Evolutionary conservation across 441 rosid genomes (phyloP).

Genomic region (Rhodomyrtus psidioides): DNA sequence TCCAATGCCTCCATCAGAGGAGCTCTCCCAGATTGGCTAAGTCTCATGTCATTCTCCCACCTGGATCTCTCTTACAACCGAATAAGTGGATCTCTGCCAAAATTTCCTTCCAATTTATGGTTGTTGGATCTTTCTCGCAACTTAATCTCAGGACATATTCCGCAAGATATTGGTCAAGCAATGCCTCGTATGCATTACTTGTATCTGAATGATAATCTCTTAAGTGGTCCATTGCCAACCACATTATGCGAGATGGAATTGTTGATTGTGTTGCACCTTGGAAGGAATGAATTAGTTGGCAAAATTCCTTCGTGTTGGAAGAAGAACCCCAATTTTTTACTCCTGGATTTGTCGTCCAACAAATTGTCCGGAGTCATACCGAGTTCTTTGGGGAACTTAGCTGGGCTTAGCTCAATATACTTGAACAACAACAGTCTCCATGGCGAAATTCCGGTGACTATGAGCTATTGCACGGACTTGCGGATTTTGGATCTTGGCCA

Average conservation of each 20-base stretch:
- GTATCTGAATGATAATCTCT: not conserved
- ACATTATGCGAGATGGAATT: not conserved
- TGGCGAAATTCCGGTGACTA: too few relatives aligned
- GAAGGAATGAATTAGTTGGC: not conserved
- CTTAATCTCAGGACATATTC: not conserved
- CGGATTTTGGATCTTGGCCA: too few relatives aligned
- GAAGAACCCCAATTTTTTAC: too few relatives aligned
- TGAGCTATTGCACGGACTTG: too few relatives aligned
- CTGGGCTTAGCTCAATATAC: too few relatives aligned
- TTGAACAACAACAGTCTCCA: too few relatives aligned
- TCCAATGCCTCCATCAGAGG: too few relatives aligned
- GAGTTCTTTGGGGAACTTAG: too few relatives aligned
- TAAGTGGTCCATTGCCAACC: not conserved
- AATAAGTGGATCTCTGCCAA: not conserved
- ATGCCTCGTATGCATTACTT: not conserved
- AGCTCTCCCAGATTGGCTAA: not conserved
- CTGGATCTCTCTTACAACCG: not conserved
- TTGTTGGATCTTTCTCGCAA: not conserved
- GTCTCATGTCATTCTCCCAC: not conserved
- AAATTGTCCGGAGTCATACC: too few relatives aligned
- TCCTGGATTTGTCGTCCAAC: too few relatives aligned
- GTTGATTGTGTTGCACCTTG: not conserved
- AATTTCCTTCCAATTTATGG: not conserved
- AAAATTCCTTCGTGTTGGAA: too few relatives aligned
- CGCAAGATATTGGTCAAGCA: not conserved